Percentiles rank a stretch among this genome's conserved stretches.
phyloP scores from a whole-genome alignment of 495 filamentous ascomycete species.

The Penicillium alfredii region DNA sequence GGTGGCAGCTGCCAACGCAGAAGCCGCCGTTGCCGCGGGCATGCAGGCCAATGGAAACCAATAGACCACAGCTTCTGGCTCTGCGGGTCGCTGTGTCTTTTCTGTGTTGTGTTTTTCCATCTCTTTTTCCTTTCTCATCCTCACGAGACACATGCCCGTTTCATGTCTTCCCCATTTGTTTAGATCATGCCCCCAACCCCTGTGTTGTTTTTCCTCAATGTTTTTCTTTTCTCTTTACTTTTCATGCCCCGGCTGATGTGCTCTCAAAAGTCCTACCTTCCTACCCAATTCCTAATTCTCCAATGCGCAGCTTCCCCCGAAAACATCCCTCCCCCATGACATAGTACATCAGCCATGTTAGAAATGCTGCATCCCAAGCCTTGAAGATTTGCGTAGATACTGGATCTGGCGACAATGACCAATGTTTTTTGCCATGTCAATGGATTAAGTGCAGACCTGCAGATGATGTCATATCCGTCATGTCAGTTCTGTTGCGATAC shows the following conservation, averaged over 20 bases:
- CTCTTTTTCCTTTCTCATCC: conserved; percentile 13
- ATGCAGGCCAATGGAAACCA: conserved; percentile 35
- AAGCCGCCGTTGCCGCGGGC: conserved; percentile 32
- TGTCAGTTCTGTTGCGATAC: too few relatives aligned
- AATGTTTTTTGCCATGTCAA: too few relatives aligned
- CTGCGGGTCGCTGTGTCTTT: conserved; percentile 3
- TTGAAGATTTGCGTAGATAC: too few relatives aligned
- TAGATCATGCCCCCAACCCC: conserved; percentile 25
- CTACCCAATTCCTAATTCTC: conserved; percentile 17
- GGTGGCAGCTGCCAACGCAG: conserved; percentile 32
- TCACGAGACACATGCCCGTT: conserved; percentile 37
- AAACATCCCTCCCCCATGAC: conserved; percentile 15
- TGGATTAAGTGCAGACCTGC: too few relatives aligned
- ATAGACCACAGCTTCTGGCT: conserved; percentile 17
- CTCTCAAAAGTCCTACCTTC: conserved; percentile 27
- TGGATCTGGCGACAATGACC: too few relatives aligned
- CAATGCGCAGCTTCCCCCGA: conserved; percentile 32
- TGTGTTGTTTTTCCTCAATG: conserved; percentile 3
- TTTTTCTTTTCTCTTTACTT: conserved; percentile 8
- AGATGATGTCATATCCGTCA: too few relatives aligned
- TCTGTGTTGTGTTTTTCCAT: conserved; percentile 4
- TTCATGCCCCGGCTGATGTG: conserved; percentile 24
- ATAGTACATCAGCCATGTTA: conserved; percentile 26
- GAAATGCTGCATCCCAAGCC: conserved; percentile 10
- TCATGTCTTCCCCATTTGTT: conserved; percentile 24